A percentile compares a stretch with the other conserved stretches of the same genome.
These are phyloP conservation scores for Annulohypoxylon bovei DNA, from an alignment of 495 filamentous ascomycete species.

Conservation along the genomic window DNA sequence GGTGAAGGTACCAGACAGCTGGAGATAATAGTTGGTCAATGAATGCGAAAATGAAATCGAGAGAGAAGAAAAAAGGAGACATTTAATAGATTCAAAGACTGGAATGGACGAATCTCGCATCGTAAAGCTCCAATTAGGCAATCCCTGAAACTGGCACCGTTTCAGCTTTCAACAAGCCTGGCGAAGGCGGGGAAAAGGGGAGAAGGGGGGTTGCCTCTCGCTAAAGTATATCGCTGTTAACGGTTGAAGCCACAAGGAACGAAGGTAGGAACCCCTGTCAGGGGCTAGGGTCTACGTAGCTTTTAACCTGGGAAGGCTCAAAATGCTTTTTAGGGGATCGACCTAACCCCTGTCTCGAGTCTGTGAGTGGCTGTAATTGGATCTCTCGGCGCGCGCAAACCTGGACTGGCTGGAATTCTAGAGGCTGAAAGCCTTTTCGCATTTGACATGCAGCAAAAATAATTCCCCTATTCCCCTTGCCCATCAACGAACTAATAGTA, in stretches of 20 bases:
- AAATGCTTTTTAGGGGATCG: conserved; percentile 24
- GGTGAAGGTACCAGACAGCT: background rate
- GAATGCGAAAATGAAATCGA: background rate
- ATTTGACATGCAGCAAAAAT: conserved; percentile 18
- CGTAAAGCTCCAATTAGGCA: conserved; percentile 11
- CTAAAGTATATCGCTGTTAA: conserved; percentile 18
- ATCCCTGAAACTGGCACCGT: conserved; percentile 38
- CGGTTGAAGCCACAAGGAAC: conserved; percentile 12
- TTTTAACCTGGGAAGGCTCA: conserved; percentile 10
- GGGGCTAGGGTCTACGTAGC: conserved; percentile 17
- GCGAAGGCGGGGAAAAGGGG: conserved; percentile 17
- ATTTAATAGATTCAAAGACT: background rate
- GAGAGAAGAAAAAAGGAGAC: background rate
- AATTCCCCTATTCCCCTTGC: conserved; percentile 32
- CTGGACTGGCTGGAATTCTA: conserved; percentile 21
- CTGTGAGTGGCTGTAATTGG: conserved; percentile 37
- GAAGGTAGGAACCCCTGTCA: conserved; percentile 16
- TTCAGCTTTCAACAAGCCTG: conserved; percentile 30
- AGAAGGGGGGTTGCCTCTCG: conserved; percentile 29
- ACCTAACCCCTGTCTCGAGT: conserved; percentile 21
- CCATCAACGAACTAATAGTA: conserved; percentile 16
- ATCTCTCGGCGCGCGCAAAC: conserved; percentile 33
- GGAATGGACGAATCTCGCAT: conserved; percentile 8
- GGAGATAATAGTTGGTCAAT: background rate
- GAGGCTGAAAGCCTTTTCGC: conserved; percentile 20